Conservation (phyloP, 495 filamentous ascomycete species). For the Neurospora sp. region DNA sequence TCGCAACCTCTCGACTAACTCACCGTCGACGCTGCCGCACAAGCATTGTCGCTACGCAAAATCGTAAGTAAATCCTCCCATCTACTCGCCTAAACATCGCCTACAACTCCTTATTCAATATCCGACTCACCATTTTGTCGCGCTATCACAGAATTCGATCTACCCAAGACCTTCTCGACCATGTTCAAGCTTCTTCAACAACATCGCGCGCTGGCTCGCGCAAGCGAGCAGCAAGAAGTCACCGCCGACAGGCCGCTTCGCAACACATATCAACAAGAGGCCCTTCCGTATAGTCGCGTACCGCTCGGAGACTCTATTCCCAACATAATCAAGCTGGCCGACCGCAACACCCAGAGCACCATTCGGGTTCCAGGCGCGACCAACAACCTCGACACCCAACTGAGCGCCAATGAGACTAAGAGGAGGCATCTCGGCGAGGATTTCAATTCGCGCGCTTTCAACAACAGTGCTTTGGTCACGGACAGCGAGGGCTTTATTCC, state of each 20-base stretch:
- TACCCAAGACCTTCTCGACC: not conserved
- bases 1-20: not conserved
- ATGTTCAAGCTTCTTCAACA: not conserved
- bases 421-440: too few relatives aligned
- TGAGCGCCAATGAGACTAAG: too few relatives aligned
- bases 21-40: not conserved
- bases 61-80: not conserved
- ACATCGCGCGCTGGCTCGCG: not conserved
- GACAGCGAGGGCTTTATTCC: too few relatives aligned
- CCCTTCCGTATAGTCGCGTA: not conserved
- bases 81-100: not conserved
- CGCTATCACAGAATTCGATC: not conserved
- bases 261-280: not conserved
- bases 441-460: too few relatives aligned
- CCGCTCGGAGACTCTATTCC: too few relatives aligned
- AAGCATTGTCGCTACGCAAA: not conserved
- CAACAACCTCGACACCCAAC: too few relatives aligned
- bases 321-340: too few relatives aligned
- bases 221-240: not conserved
- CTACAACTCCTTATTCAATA: not conserved
- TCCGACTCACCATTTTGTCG: not conserved
- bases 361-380: too few relatives aligned
- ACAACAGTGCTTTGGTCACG: too few relatives aligned
- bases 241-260: fast-evolving
- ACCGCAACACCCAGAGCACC: too few relatives aligned